Percentiles rank a stretch among this genome's conserved stretches.
These are phyloP conservation scores for Starmerella vitae DNA, from an alignment of 805 yeast genomes.

Conservation along the genomic window DNA sequence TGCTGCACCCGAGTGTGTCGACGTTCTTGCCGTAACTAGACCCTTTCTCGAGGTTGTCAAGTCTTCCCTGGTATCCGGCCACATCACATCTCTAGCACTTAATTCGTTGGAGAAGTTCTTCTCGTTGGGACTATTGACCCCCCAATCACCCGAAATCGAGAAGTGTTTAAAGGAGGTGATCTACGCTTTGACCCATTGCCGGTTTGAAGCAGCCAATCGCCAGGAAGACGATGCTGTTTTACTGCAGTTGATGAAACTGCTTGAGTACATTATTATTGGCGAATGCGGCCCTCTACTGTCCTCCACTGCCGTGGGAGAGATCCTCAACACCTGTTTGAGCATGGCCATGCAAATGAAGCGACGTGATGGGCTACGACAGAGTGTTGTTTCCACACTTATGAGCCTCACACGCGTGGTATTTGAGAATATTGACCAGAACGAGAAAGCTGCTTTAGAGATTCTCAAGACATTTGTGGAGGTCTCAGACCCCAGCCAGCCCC, in stretches of 20 bases:
- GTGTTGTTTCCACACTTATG: slow-evolving; percentile 42
- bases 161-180: slow-evolving; percentile 52
- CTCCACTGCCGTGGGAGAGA: slow-evolving; percentile 74
- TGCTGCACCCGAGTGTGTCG: slow-evolving; percentile 41
- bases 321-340: slow-evolving; percentile 78
- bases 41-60: slow-evolving; percentile 79
- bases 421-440: background rate
- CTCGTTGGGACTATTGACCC: slow-evolving; percentile 51
- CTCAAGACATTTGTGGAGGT: slow-evolving; percentile 46
- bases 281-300: slow-evolving; percentile 52
- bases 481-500: slow-evolving; percentile 64
- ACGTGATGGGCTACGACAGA: slow-evolving; percentile 73
- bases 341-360: slow-evolving; percentile 86
- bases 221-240: slow-evolving; percentile 83
- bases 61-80: slow-evolving; percentile 74
- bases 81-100: slow-evolving; percentile 69
- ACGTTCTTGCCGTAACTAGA: slow-evolving; percentile 59
- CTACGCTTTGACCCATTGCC: slow-evolving; percentile 75
- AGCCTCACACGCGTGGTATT: slow-evolving; percentile 15
- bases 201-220: slow-evolving; percentile 91
- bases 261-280: slow-evolving; percentile 56
- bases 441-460: background rate
- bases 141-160: slow-evolving; percentile 40
- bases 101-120: slow-evolving; percentile 62
- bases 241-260: slow-evolving; percentile 61